Evolutionary conservation across 2,329 filamentous ascomycete genomes (phyloP).

Genomic region (Macrophomina tecta): DNA sequence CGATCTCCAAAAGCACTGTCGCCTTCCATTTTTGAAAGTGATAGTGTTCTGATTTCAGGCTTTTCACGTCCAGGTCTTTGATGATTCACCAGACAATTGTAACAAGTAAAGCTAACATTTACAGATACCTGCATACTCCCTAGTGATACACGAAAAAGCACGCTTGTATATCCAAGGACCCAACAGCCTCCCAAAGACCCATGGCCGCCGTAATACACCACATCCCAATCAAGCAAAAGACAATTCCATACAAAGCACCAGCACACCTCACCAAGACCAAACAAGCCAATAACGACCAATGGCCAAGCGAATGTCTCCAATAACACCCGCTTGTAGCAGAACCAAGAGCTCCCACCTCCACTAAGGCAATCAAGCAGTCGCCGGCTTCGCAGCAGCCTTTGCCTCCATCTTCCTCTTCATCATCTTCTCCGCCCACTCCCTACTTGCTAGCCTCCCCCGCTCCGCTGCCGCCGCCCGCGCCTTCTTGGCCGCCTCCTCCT

Average conservation of each 20-base stretch:
- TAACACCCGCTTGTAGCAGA: neutral
- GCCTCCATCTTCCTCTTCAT: slow-evolving; percentile 44
- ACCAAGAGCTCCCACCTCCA: neutral
- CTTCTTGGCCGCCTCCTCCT: slow-evolving; percentile 55
- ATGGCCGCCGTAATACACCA: neutral
- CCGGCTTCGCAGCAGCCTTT: slow-evolving; percentile 23
- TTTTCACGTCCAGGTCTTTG: no score
- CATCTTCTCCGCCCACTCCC: slow-evolving; percentile 59
- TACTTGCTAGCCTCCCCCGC: slow-evolving; percentile 49
- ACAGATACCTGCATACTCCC: neutral
- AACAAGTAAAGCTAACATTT: neutral
- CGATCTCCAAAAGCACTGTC: no score
- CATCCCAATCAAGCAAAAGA: neutral
- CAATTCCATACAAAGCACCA: neutral
- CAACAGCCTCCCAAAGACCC: neutral
- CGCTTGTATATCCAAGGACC: neutral
- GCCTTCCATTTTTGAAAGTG: neutral
- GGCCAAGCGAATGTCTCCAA: neutral
- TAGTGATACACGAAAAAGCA: neutral
- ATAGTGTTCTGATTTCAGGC: no score
- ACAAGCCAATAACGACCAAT: neutral
- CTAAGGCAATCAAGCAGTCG: slow-evolving; percentile 18
- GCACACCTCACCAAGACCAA: neutral
- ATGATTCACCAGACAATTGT: no score
- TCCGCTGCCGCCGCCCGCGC: slow-evolving; percentile 55